Conservation (phyloP, 139 green algal species). For the Ostreobium quekettii region DNA sequence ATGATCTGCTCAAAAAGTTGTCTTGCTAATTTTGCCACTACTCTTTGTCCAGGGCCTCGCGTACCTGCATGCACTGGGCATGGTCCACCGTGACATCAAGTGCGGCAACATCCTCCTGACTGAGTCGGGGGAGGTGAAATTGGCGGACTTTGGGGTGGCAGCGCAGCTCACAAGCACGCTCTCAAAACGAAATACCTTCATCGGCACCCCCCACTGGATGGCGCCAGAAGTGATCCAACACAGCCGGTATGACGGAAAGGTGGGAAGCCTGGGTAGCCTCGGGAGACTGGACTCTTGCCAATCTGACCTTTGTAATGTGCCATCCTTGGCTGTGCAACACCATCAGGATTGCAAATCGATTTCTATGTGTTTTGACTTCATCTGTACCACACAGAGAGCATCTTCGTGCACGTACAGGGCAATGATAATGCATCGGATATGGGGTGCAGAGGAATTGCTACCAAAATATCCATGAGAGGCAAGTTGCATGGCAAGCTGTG, state of each 20-base stretch:
- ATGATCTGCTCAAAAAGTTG: no score
- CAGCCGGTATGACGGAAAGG: conserved; percentile 84
- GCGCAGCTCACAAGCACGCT: conserved; percentile 76
- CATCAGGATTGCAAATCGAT: no score
- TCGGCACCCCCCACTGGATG: conserved; percentile 96
- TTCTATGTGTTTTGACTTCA: no score
- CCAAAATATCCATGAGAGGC: no score
- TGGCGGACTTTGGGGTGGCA: conserved; percentile 81
- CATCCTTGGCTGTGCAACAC: no score
- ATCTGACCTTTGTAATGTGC: no score
- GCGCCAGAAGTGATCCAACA: conserved; percentile 89
- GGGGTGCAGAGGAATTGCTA: no score
- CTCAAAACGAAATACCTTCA: conserved; percentile 90
- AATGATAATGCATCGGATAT: no score
- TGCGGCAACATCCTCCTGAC: conserved; percentile 93
- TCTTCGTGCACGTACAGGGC: no score
- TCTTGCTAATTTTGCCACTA: no score
- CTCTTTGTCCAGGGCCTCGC: conserved; percentile 68
- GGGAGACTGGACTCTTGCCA: background rate
- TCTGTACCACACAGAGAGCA: no score
- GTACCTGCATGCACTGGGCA: conserved; percentile 77
- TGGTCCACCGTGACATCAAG: conserved; percentile 94
- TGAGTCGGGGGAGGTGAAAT: conserved; percentile 61
- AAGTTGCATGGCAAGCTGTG: no score
- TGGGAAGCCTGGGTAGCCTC: conserved; percentile 18